Conservation (phyloP, 192 early-diverging fungal species). For the Backusella westeae region DNA sequence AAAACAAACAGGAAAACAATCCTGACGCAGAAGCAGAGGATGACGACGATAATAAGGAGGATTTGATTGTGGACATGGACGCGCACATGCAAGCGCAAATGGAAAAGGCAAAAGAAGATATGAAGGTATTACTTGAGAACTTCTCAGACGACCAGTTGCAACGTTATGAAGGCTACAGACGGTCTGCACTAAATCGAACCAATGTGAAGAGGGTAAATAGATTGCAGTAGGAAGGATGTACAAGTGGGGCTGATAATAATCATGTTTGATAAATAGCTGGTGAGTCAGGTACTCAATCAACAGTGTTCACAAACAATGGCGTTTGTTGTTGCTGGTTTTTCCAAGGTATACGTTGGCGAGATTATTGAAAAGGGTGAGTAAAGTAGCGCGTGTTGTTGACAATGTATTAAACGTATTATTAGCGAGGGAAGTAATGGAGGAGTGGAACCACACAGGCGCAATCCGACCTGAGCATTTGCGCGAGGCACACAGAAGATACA, state of each 20-base stretch:
- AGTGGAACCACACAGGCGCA: constrained; percentile 70
- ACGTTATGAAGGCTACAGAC: constrained; percentile 80
- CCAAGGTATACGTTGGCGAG: constrained; percentile 90
- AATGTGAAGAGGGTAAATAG: constrained; percentile 68
- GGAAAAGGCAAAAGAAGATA: constrained; percentile 53
- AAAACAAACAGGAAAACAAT: not conserved
- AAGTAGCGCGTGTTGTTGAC: not conserved
- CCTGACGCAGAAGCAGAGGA: constrained; percentile 43
- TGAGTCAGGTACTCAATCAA: constrained; percentile 67
- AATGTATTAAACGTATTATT: not conserved
- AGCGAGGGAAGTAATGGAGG: constrained; percentile 80
- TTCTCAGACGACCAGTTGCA: constrained; percentile 72
- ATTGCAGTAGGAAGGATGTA: too few relatives aligned
- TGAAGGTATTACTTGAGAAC: constrained; percentile 60
- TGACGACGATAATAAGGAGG: constrained; percentile 52
- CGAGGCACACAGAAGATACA: constrained; percentile 80
- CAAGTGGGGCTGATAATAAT: not conserved
- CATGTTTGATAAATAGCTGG: constrained; percentile 39
- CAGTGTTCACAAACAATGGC: constrained; percentile 67
- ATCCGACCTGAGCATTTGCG: constrained; percentile 83
- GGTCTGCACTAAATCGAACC: constrained; percentile 72
- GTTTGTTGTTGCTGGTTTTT: constrained; percentile 85
- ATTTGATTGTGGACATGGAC: constrained; percentile 49
- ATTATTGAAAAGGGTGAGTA: constrained; percentile 72
- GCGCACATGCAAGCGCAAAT: constrained; percentile 44